These are phyloP conservation scores for Eucalyptus curtisii DNA, from an alignment of 345 rosid species.

Conservation along the genomic window DNA sequence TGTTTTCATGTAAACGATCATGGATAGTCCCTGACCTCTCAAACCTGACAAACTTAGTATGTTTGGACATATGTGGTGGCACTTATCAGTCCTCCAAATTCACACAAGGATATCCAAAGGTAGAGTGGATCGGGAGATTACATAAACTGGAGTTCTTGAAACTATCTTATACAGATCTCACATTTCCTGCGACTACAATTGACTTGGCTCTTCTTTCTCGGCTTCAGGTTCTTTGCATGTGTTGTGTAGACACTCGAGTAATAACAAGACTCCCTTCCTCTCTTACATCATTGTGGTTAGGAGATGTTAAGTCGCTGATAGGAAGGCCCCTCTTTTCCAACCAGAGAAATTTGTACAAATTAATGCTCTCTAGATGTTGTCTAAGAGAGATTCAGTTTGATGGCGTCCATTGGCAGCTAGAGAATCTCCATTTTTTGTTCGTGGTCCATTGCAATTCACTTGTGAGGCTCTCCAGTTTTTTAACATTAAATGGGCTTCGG, in stretches of 20 bases:
- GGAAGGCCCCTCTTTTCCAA: background rate
- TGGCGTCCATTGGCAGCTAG: background rate
- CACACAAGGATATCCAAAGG: background rate
- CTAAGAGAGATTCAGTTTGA: background rate
- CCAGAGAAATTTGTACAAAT: background rate
- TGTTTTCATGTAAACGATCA: background rate
- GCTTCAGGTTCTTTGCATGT: background rate
- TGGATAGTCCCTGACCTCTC: background rate
- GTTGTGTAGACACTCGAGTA: background rate
- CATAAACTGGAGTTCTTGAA: background rate
- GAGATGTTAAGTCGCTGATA: background rate
- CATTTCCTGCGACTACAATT: background rate
- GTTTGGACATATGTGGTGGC: background rate
- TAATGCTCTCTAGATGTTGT: background rate
- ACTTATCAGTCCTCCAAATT: background rate
- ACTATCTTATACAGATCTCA: background rate
- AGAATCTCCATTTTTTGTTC: fast-evolving
- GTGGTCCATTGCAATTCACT: background rate
- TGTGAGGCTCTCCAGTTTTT: background rate
- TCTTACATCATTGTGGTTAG: background rate
- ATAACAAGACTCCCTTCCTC: background rate
- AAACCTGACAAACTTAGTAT: background rate
- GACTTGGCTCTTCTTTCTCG: background rate
- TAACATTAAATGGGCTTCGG: background rate
- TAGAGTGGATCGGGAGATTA: background rate